These are phyloP conservation scores for Nothophoma quercina DNA, from an alignment of 2,329 filamentous ascomycete species.

Conservation along the genomic window DNA sequence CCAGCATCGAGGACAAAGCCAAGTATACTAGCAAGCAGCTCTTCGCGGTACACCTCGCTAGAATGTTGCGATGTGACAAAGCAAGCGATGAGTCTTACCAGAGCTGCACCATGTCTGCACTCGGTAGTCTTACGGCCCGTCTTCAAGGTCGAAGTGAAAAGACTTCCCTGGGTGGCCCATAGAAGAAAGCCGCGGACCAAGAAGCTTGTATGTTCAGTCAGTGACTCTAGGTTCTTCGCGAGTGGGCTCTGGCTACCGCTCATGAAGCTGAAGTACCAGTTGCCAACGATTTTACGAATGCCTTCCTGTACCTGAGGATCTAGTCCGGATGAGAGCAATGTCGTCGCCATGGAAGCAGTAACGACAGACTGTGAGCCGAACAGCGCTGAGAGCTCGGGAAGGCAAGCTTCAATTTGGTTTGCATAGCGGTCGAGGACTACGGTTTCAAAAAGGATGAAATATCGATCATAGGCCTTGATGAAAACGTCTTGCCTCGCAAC, in stretches of 20 bases:
- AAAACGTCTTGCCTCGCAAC: conserved; percentile 25
- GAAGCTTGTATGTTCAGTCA: conserved; percentile 42
- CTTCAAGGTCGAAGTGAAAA: conserved; percentile 52
- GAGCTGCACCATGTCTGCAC: conserved; percentile 52
- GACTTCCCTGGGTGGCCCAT: conserved; percentile 56
- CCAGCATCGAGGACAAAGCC: conserved; percentile 45
- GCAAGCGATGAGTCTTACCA: conserved; percentile 47
- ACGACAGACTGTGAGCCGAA: conserved; percentile 47
- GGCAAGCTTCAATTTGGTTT: conserved; percentile 57
- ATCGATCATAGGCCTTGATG: conserved; percentile 51
- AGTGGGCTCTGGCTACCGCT: conserved; percentile 9
- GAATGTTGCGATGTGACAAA: conserved; percentile 32
- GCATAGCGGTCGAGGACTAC: conserved; percentile 58
- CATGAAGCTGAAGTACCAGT: conserved; percentile 52
- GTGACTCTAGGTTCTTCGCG: not conserved
- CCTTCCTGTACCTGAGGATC: conserved; percentile 54
- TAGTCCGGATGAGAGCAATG: conserved; percentile 52
- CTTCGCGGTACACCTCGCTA: conserved; percentile 15
- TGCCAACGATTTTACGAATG: conserved; percentile 55
- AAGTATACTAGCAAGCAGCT: conserved; percentile 43
- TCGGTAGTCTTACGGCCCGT: conserved; percentile 36
- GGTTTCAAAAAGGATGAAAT: conserved; percentile 56
- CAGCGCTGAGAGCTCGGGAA: conserved; percentile 53
- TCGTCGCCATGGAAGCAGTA: conserved; percentile 52
- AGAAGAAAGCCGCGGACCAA: conserved; percentile 53